Evolutionary conservation across 306 rosid species (phyloP), one percentile per base, ranked within the genome.

Genomic region (Prunus kanzakura): DNA sequence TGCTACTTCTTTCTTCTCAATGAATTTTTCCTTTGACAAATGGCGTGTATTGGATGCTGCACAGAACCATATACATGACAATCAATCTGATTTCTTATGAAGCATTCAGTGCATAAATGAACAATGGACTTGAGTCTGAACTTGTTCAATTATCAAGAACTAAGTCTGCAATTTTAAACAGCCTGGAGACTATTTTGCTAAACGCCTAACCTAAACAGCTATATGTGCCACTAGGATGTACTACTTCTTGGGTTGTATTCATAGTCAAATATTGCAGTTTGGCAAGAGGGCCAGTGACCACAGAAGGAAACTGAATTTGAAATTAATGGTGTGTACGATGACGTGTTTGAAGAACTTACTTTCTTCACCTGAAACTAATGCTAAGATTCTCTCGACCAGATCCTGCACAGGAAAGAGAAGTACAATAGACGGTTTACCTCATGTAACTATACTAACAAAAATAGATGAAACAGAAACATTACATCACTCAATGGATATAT

Each of bases 361-460:
- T 86, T 89, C 90, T 18, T 89, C 97, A 45, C 92, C 96, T 29
- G 93, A 87, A 80, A 96, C 80, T 75, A 88, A 69, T 75, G 84
- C 74, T 65, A 92, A 80, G 81, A 96, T 91, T 78, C 97, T 89
- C 46, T 92, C 92, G 75, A 88, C 82, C 67, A 96, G 97, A 82
- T 91, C 99, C 99, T 96, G 82, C 86, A 80, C 35, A 77, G 73
- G 41, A 84, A 76, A 71, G 58, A 80, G n/a, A 79, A 49, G 52
- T 25, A 82, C 63, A 60, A 69, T 16, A 75, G 14, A 50, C 15
- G 43, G 71, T 27, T 58, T 43, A 60, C 56, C 57, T 45, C 67
- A 2, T 43, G 32, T 16, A 47, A 73, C 43, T 12, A 15, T 38
- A 38, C 2, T 38, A 38, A 38, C 43, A 27, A 23, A 56, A 41